Evolutionary conservation across 176 grass and related monocot species (phyloP).

Genomic region (Sorghum bicolor): Sorghum_bicolor_NCBIv3 NC_012873.2:55777001-55777500

Average conservation of each 20-base stretch:
- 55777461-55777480: background rate
- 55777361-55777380: conserved; percentile 84
- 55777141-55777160: conserved; percentile 91
- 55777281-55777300: background rate
- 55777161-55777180: conserved; percentile 94
- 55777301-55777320: conserved; percentile 48
- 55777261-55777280: conserved; percentile 20
- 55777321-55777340: conserved; percentile 70
- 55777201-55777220: conserved; percentile 32
- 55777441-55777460: conserved; percentile 32
- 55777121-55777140: conserved; percentile 94
- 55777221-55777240: conserved; percentile 11
- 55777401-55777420: conserved; percentile 97
- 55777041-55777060: conserved; percentile 34
- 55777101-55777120: conserved; percentile 18
- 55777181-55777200: conserved; percentile 89
- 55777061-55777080: conserved; percentile 26
- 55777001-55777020: conserved; percentile 97
- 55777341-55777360: conserved; percentile 81
- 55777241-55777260: conserved; percentile 3
- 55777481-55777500: background rate
- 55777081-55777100: background rate
- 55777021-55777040: conserved; percentile 95
- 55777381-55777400: conserved; percentile 91
- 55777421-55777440: conserved; percentile 93